Evolutionary conservation across 441 rosid species (phyloP).

Genomic region (Mallotus japonicus): DNA sequence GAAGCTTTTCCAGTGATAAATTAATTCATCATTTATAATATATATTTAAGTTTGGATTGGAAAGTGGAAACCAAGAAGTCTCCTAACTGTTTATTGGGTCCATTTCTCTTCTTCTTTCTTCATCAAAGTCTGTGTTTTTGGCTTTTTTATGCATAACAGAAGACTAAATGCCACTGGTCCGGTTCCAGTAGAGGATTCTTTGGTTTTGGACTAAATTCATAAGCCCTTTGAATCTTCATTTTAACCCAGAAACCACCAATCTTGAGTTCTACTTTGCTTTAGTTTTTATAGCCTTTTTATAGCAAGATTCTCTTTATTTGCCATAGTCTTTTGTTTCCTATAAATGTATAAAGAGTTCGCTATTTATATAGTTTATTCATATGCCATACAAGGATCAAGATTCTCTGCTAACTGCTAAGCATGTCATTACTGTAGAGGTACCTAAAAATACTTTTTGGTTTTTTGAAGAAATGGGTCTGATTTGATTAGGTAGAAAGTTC

Average conservation of each 20-base stretch:
- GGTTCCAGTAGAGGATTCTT: background rate
- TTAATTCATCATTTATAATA: conserved; percentile 8
- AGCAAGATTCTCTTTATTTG: background rate
- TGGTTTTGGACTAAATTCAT: background rate
- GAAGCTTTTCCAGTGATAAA: background rate
- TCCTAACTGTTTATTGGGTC: background rate
- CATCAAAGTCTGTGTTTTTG: conserved; percentile 24
- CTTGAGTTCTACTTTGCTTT: conserved; percentile 7
- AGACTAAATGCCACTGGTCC: conserved; percentile 4
- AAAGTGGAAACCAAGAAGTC: conserved; percentile 11
- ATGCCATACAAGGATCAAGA: conserved; percentile 9
- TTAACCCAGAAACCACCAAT: conserved; percentile 4
- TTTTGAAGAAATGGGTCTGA: conserved; percentile 21
- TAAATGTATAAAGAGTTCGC: too few species aligned
- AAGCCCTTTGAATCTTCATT: conserved; percentile 7
- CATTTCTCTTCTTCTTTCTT: background rate
- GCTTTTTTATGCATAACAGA: conserved; percentile 11
- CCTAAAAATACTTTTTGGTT: conserved; percentile 8
- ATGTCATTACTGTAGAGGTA: conserved; percentile 7
- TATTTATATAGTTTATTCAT: conserved; percentile 1
- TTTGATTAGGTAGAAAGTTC: conserved; percentile 17
- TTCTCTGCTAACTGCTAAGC: background rate
- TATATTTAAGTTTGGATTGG: background rate
- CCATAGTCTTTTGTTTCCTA: conserved; percentile 10
- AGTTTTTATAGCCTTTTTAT: conserved; percentile 12